Percentiles rank a stretch among this genome's conserved stretches.
These are phyloP conservation scores for Malus hybrid DNA, from an alignment of 331 rosid species.

Conservation along the genomic window DNA sequence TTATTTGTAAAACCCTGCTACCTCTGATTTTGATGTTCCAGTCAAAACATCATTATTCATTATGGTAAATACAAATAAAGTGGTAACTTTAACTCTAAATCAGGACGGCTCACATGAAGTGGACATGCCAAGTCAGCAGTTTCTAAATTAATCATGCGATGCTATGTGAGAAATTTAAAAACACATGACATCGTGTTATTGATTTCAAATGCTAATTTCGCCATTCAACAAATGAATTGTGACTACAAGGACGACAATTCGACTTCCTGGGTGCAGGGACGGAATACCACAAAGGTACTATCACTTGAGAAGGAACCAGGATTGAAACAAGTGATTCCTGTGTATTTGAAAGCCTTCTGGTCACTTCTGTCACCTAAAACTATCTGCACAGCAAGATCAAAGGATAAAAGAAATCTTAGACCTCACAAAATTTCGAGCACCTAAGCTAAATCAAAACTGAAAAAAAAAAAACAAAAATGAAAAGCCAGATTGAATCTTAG, in stretches of 20 bases:
- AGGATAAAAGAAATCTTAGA: not conserved
- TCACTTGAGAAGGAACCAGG: slow-evolving; percentile 83
- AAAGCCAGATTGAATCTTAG: not conserved
- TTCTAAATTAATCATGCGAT: not conserved
- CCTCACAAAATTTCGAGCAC: not conserved
- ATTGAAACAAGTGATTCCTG: slow-evolving; percentile 86
- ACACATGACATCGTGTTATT: not conserved
- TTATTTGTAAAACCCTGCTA: not conserved
- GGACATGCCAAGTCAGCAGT: not conserved
- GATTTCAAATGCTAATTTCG: not conserved
- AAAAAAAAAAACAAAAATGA: not conserved
- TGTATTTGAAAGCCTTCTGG: slow-evolving; percentile 88
- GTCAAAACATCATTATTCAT: slow-evolving; percentile 36
- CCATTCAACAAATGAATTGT: not conserved
- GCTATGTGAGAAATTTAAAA: not conserved
- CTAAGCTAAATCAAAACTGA: not conserved
- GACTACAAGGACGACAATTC: slow-evolving; percentile 67
- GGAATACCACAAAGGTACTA: slow-evolving; percentile 70
- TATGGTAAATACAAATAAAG: slow-evolving; percentile 7
- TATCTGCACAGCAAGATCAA: slow-evolving; percentile 50
- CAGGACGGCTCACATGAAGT: not conserved
- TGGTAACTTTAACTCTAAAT: not conserved
- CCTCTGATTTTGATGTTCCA: slow-evolving; percentile 12
- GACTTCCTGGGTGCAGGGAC: slow-evolving; percentile 83
- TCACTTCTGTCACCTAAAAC: slow-evolving; percentile 78